Conservation (phyloP, 2,329 filamentous ascomycete species). For the Neonectria neomacrospora region DNA sequence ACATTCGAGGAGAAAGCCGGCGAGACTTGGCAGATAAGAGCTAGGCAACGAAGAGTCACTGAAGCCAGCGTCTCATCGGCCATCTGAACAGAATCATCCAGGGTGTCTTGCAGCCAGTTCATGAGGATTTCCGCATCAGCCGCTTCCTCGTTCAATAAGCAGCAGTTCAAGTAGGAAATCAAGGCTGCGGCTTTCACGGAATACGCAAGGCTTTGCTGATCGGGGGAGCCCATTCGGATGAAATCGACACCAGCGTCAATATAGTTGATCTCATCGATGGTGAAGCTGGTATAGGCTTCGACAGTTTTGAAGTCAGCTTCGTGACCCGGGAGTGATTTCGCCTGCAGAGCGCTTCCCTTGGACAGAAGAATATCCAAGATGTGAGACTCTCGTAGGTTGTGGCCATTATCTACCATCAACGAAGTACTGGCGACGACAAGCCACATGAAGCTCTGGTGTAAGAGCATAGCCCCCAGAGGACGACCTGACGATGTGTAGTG, state of each 20-base stretch:
- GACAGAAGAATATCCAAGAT: conserved; percentile 80
- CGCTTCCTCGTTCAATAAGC: conserved; percentile 81
- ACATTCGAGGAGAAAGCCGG: conserved; percentile 78
- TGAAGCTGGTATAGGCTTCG: conserved; percentile 75
- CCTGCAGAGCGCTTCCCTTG: conserved; percentile 60
- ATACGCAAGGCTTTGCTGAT: conserved; percentile 87
- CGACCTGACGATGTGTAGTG: conserved; percentile 84
- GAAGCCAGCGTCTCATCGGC: conserved; percentile 80
- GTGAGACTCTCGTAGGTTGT: conserved; percentile 68
- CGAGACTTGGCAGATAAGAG: conserved; percentile 80
- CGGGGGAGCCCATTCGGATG: conserved; percentile 79
- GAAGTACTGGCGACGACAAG: conserved; percentile 83
- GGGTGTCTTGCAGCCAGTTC: conserved; percentile 84
- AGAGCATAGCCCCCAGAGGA: conserved; percentile 88
- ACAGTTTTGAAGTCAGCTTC: conserved; percentile 67
- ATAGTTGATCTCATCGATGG: conserved; percentile 84
- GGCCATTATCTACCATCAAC: conserved; percentile 72
- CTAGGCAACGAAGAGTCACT: conserved; percentile 83
- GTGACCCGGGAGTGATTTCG: conserved; percentile 47
- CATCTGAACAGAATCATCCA: conserved; percentile 85
- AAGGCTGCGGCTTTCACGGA: conserved; percentile 86
- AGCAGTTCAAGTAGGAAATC: conserved; percentile 86
- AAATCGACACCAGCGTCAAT: conserved; percentile 93
- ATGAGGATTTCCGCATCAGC: conserved; percentile 83
- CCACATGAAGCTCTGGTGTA: conserved; percentile 89